Percentiles rank a stretch among this genome's conserved stretches.
phyloP scores from a whole-genome alignment of 257 asterid genomes.

The Forsythia viridissima region DNA sequence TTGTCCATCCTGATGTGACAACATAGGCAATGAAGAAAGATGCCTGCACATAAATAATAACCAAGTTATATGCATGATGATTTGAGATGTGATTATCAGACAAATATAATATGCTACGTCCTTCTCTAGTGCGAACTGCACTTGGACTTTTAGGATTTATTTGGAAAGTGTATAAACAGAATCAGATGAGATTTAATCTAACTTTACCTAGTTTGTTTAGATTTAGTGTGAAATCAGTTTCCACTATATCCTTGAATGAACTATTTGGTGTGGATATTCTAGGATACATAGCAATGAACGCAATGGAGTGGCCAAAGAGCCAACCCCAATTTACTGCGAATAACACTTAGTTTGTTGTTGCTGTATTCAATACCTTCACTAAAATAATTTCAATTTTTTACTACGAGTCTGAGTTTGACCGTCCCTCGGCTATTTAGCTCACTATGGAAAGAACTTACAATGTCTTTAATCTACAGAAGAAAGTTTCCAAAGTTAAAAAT shows the following conservation, averaged over 20 bases:
- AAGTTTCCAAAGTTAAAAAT: background rate
- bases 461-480: background rate
- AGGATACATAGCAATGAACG: background rate
- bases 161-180: background rate
- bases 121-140: background rate
- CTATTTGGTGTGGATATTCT: background rate
- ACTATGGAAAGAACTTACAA: background rate
- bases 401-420: background rate
- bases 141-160: background rate
- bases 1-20: constrained; percentile 98
- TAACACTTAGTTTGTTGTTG: background rate
- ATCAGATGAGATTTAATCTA: constrained; percentile 10
- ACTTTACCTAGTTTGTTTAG: background rate
- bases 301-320: background rate
- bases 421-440: background rate
- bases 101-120: background rate
- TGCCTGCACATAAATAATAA: constrained; percentile 51
- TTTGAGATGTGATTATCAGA: background rate
- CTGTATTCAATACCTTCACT: background rate
- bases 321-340: background rate
- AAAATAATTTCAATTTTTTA: background rate
- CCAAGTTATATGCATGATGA: background rate
- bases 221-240: background rate
- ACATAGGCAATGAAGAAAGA: constrained; percentile 94
- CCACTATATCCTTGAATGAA: background rate